A percentile compares a stretch with the other conserved stretches of the same genome.
phyloP scores from a whole-genome alignment of 1,139 yeast genomes.

The Hanseniaspora gamundiae region DNA sequence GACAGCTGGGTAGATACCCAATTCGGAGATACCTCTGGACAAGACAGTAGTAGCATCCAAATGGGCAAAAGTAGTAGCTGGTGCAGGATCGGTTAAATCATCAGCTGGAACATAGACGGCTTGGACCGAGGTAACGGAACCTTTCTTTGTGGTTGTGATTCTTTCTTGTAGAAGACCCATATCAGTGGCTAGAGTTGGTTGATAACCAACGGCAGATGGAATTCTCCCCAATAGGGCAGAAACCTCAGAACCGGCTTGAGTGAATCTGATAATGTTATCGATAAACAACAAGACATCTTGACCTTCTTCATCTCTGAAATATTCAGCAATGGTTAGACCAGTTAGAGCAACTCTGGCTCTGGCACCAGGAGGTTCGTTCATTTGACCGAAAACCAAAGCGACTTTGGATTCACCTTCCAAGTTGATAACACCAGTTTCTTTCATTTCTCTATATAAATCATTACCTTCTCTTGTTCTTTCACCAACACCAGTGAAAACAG shows the following conservation, averaged over 20 bases:
- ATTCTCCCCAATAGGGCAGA: constrained; percentile 99
- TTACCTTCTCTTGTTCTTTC: constrained; percentile 99
- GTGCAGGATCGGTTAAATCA: constrained; percentile 99
- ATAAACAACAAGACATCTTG: constrained; percentile 99
- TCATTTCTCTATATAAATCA: constrained; percentile 99
- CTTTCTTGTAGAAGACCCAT: constrained; percentile 99
- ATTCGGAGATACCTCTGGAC: constrained; percentile 98
- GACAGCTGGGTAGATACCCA: constrained; percentile 99
- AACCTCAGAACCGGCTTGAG: constrained; percentile 99
- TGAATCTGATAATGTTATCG: constrained; percentile 99
- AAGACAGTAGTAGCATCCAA: constrained; percentile 99
- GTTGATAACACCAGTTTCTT: constrained; percentile 99
- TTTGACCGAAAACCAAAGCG: constrained; percentile 98
- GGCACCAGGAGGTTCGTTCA: constrained; percentile 99
- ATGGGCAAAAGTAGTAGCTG: constrained; percentile 99
- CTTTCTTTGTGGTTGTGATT: constrained; percentile 98
- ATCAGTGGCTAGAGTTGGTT: constrained; percentile 99
- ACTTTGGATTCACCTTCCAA: constrained; percentile 99
- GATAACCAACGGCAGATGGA: constrained; percentile 99
- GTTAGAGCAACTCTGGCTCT: constrained; percentile 99
- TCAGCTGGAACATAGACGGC: constrained; percentile 99
- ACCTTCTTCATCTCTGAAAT: constrained; percentile 99
- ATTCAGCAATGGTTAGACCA: constrained; percentile 99
- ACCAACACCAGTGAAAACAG: constrained; percentile 99
- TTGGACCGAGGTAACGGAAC: constrained; percentile 99